phyloP scores from a whole-genome alignment of 2,329 filamentous ascomycete genomes.

The Sporothrix phasma region DNA sequence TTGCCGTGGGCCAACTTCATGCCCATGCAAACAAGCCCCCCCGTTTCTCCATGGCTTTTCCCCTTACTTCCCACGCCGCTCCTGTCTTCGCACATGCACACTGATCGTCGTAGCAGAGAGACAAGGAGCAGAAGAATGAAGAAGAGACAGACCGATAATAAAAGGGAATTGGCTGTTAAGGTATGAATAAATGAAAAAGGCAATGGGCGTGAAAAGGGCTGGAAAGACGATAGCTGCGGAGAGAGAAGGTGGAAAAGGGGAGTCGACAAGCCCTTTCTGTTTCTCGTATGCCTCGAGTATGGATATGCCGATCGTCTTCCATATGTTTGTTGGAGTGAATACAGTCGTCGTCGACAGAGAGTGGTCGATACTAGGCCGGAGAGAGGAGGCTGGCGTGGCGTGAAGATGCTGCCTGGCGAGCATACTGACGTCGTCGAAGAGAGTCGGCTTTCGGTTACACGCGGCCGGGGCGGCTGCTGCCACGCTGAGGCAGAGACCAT shows the following conservation, averaged over 20 bases:
- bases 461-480: slow-evolving; percentile 22
- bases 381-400: neutral
- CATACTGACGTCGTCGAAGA: neutral
- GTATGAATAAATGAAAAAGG: neutral
- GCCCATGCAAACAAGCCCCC: neutral
- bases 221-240: neutral
- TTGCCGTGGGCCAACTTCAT: neutral
- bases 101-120: neutral
- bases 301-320: neutral
- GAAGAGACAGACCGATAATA: too few species aligned
- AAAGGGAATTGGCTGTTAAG: neutral
- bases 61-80: neutral
- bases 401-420: neutral
- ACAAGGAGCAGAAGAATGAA: neutral
- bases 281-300: neutral
- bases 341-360: neutral
- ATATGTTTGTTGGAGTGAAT: neutral
- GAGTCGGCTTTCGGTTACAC: neutral
- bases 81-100: neutral
- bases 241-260: neutral
- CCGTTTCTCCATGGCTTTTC: neutral
- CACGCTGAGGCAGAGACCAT: slow-evolving; percentile 57
- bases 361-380: neutral
- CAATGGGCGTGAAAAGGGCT: neutral
- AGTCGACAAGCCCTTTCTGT: neutral